phyloP scores from a whole-genome alignment of 768 basidiomycete genomes.

The Coprinopsis marcescibilis region DNA sequence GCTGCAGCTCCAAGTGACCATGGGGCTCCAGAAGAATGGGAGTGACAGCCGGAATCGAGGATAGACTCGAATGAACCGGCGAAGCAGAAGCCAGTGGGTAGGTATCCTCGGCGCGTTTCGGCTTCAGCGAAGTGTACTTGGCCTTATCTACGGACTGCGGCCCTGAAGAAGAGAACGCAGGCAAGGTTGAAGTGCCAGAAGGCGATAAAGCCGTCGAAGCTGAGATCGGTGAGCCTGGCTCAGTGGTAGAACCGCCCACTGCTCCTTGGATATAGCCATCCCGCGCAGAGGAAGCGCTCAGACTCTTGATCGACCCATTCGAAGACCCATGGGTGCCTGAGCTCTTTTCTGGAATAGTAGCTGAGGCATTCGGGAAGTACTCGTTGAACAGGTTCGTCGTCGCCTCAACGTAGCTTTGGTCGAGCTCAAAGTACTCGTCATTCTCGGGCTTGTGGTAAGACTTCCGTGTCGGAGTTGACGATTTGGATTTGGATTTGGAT shows the following conservation, averaged over 20 bases:
- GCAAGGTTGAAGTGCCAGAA: background rate
- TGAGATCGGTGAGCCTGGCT: background rate
- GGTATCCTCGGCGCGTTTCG: too few species aligned
- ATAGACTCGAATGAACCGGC: too few species aligned
- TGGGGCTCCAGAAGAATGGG: background rate
- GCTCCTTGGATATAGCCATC: too few species aligned
- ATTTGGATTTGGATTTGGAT: background rate
- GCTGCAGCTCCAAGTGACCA: background rate
- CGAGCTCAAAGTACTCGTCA: constrained; percentile 6
- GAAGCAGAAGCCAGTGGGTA: too few species aligned
- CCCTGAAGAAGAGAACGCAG: too few species aligned
- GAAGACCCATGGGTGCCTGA: background rate
- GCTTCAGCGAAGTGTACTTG: too few species aligned
- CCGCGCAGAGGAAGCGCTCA: background rate
- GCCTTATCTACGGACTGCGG: too few species aligned
- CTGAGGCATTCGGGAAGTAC: constrained; percentile 7
- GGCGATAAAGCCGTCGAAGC: background rate
- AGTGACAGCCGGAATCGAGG: background rate
- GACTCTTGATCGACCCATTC: background rate
- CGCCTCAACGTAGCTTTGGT: constrained; percentile 3
- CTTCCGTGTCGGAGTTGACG: background rate
- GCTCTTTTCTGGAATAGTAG: background rate
- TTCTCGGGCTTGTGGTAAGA: background rate
- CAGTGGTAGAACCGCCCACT: too few species aligned
- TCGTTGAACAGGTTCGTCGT: constrained; percentile 3